Evolutionary conservation across 2,329 filamentous ascomycete species (phyloP), one percentile per base, ranked within the genome.

Genomic region (Fusarium sp.): DNA sequence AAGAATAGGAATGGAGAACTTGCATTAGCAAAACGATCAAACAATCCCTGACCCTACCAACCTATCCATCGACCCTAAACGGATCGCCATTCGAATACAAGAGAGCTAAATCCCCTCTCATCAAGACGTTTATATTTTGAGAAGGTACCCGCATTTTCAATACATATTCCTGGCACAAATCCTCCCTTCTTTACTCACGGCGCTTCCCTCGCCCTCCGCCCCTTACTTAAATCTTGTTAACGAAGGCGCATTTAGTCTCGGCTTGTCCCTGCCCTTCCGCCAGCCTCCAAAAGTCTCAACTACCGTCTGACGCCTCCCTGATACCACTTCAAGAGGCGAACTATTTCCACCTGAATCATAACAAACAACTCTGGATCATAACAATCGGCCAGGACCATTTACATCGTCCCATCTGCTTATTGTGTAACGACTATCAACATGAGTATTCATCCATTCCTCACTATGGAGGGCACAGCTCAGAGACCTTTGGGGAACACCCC

Each of bases 281-380:
- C 55, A 66, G 27, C 59, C 64, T 58, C 64, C 47, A 46, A 49
- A 45, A 25, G 60, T 58, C 50, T 52, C 57, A 52, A 46, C 61
- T 65, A 47, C 49, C 47, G 56, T 30, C 58, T 55, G 18, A 55
- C 66, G 42, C 30, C 59, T 73, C 58, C 58, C 64, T 71, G 60
- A 59, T 59, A 75, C 49, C 59, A 60, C 65, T 69, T 75, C 66
- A 75, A 75, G 68, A 75, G 59, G 53, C 22, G 46, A 64, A 57
- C 50, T 34, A 52, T 57, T 55, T 69, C 66, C 68, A 66, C 63
- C 62, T 72, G 73, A 63, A 73, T 73, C 70, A 73, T 71, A 73
- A 68, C 72, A 77, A 66, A 77, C 73, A 24, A 77, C 77, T 62
- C 76, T 77, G 52, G 75, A 76, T 61, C 70, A 72, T 70, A 72